Conservation (phyloP, 106 monocot genomes). For the Dioscorea alata region DNA sequence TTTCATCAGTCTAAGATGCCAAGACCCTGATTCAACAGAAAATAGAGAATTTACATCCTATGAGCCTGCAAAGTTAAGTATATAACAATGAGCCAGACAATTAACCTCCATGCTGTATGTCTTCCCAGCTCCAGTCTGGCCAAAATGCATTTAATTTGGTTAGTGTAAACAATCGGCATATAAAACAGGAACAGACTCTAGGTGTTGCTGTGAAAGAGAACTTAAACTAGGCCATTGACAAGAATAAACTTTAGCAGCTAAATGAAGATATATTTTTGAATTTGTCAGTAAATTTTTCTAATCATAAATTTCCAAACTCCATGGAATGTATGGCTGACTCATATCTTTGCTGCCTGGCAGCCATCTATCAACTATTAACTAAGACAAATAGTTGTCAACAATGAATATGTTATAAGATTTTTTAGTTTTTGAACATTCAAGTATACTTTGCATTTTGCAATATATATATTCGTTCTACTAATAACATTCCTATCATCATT, state of each 20-base stretch:
- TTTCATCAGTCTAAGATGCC: constrained; percentile 38
- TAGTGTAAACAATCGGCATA: neutral
- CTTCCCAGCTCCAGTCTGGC: constrained; percentile 90
- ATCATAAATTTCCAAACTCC: neutral
- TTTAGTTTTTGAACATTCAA: too few relatives aligned
- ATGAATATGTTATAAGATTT: too few relatives aligned
- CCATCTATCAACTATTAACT: too few relatives aligned
- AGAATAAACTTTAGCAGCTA: too few relatives aligned
- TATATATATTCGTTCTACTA: too few relatives aligned
- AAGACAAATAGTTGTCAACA: too few relatives aligned
- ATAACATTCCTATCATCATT: too few relatives aligned
- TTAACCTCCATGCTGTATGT: constrained; percentile 90
- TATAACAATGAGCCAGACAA: neutral
- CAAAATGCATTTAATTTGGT: constrained; percentile 7
- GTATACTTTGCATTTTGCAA: too few relatives aligned
- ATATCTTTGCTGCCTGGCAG: too few relatives aligned
- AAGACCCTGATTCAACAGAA: constrained; percentile 38
- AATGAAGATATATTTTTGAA: neutral
- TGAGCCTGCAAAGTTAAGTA: neutral
- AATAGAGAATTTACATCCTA: neutral
- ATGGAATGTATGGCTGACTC: too few relatives aligned
- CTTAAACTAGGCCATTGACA: too few relatives aligned
- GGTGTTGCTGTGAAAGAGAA: too few relatives aligned
- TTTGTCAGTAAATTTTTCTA: neutral
- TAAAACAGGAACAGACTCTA: neutral